Base-by-base conservation (phyloP, 2,329 filamentous ascomycete genomes). In the Emmonsia crescens region DNA sequence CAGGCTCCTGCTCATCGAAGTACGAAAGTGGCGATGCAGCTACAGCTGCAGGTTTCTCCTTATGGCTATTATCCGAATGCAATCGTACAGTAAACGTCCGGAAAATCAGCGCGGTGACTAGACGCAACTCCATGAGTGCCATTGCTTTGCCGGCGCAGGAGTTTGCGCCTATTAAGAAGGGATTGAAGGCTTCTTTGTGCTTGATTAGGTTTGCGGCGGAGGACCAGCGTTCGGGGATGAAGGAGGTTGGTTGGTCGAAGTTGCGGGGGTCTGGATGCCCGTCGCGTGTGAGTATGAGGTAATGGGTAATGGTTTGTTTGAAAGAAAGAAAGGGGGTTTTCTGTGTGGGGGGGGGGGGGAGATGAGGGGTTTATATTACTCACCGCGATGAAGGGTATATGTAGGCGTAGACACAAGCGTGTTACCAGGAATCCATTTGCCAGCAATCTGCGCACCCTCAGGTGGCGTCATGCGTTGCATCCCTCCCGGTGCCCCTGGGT, bases 71-170 rank as follows among this genome's bases (percentile, higher is more conserved):
- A 24, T 24, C 31, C 12, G 14, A 5, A n/a, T 44, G 36, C 55
- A 73, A 72, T 71, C 72, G 75, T 71, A 73, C 73, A 70, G 76
- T 73, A 76, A 74, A 72, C 70, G 64, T 54, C 14, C 40, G 66
- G 63, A 68, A 68, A 70, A 73, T 71, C 71, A 71, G 67, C 70
- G 71, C 71, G 71, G 72, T 55, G 14, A 69, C 62, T 27, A 68
- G 66, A 2, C 71, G 67, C 44, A 75, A 61, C 24, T 71, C 68
- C 64, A 73, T 67, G 59, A 74, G 61, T 6, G 71, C 73, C 1
- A 75, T 60, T 3, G 67, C 66, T 57, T 71, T 72, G 0, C 73
- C 71, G 0, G 67, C 64, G 59, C 72, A 75, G 19, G 64, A 66
- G 52, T 72, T 72, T 12, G 63, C 60, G 10, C 71, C 71, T 66